Conservation (phyloP, 139 green algal species). For the Pseudopediastrum boryanum region DNA sequence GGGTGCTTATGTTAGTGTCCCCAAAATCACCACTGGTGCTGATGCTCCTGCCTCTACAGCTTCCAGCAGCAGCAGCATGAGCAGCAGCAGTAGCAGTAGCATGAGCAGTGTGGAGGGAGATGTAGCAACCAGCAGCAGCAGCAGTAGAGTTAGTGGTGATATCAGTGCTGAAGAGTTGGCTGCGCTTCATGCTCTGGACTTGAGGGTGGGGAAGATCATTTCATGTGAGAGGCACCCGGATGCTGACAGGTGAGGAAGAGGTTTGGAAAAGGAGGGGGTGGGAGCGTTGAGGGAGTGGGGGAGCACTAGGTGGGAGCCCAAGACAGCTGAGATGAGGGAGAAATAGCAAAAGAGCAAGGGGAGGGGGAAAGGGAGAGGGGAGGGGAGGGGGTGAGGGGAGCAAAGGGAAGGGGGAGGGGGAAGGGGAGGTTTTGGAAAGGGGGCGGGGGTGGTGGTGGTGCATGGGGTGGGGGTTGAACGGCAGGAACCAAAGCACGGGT, state of each 20-base stretch:
- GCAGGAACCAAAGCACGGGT: too few species aligned
- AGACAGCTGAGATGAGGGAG: too few species aligned
- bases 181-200: slow-evolving; percentile 53
- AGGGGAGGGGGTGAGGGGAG: too few species aligned
- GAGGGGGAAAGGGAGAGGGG: too few species aligned
- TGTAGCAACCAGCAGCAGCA: neutral
- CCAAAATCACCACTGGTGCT: slow-evolving; percentile 63
- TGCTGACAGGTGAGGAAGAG: slow-evolving; percentile 56
- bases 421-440: too few species aligned
- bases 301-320: neutral
- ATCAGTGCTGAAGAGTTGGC: slow-evolving; percentile 26
- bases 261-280: neutral
- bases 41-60: slow-evolving; percentile 9
- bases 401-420: too few species aligned
- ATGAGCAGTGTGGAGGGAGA: slow-evolving; percentile 10
- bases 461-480: too few species aligned
- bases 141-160: neutral
- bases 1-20: slow-evolving; percentile 59
- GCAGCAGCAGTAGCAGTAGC: slow-evolving; percentile 9
- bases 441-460: too few species aligned
- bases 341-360: too few species aligned
- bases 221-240: slow-evolving; percentile 68
- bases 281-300: neutral
- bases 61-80: neutral
- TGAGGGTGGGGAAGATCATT: slow-evolving; percentile 73